Base-by-base conservation (phyloP, 2,329 filamentous ascomycete genomes). In the Penicillium glabrum region DNA sequence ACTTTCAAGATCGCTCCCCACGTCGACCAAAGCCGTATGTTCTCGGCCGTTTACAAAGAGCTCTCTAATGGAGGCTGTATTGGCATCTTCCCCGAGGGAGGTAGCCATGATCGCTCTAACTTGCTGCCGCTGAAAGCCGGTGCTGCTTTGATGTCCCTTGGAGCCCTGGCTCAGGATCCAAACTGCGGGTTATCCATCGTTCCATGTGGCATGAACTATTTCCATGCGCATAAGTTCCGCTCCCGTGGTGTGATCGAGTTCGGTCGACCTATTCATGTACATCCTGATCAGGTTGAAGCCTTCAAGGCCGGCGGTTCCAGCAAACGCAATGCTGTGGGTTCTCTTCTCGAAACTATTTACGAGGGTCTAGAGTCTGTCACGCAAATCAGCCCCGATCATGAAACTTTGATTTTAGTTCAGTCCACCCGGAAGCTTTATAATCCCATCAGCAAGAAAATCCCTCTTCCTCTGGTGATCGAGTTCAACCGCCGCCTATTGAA, bases 141-240 rank as follows among this genome's bases (percentile, higher is more conserved):
- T 71, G 90, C 97, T 53, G 93, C 93, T 52, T 95, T 98, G 70
- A 98, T 97, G 93, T 93, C 93, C 7, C 83, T 97, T 27, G 93
- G 92, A 31, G 88, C 93, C 0, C 80, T 97, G 48, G 90, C 90
- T 5, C 86, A 90, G 53, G 85, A 91, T 60, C 91, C 91, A 1
- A 82, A 92, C 61, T 96, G 90, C 68, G 90, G 89, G 24, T 80
- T 97, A 56, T 93, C 91, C 73, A 96, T 97, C 66, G 89, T 97
- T 26, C 93, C 93, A 3, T 91, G 93, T 46, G 93, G 93, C 64
- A 96, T 97, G 93, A 97, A 97, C 76, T 97, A 97, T 75, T 97
- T 97, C 77, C 92, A 97, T 76, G 89, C 93, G 0, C 93, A 97
- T 82, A 97, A 97, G 75, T 97, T 97, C 76, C 89, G 93, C 48